A percentile compares a stretch with the other conserved stretches of the same genome.
These are phyloP conservation scores for Adansonia madagascariensis DNA, from an alignment of 441 rosid species.

Conservation along the genomic window DNA sequence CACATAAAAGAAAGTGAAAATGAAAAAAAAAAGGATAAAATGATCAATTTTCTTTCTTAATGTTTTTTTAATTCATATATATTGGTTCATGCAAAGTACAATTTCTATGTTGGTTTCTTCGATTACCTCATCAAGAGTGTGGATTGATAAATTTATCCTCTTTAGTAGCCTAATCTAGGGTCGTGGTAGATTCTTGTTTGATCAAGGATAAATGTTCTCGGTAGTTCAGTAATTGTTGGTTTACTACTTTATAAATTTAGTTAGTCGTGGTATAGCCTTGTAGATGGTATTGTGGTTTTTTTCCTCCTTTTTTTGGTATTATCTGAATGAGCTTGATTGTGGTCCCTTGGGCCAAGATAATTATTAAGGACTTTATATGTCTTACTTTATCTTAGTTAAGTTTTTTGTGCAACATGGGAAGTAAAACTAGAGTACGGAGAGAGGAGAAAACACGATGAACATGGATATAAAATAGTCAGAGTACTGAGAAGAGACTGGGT, in stretches of 20 bases:
- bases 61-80: not conserved
- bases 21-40: not conserved
- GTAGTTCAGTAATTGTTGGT: not conserved
- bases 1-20: not conserved
- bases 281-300: too few species aligned
- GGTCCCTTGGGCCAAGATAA: not conserved
- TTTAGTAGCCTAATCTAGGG: not conserved
- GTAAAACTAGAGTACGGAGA: not conserved
- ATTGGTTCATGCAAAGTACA: not conserved
- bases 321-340: not conserved
- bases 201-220: not conserved
- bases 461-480: not conserved
- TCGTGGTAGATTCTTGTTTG: not conserved
- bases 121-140: conserved; percentile 7
- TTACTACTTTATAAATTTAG: not conserved
- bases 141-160: not conserved
- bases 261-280: not conserved
- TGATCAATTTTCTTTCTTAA: conserved; percentile 2
- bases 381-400: not conserved
- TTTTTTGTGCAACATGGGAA: not conserved
- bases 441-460: not conserved
- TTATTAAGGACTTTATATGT: not conserved
- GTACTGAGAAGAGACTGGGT: not conserved
- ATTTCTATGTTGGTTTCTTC: not conserved
- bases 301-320: not conserved